A percentile compares a stretch with the other conserved stretches of the same genome.
Conservation (phyloP, 2,329 filamentous ascomycete species). For the Sporothrix euskadiensis region DNA sequence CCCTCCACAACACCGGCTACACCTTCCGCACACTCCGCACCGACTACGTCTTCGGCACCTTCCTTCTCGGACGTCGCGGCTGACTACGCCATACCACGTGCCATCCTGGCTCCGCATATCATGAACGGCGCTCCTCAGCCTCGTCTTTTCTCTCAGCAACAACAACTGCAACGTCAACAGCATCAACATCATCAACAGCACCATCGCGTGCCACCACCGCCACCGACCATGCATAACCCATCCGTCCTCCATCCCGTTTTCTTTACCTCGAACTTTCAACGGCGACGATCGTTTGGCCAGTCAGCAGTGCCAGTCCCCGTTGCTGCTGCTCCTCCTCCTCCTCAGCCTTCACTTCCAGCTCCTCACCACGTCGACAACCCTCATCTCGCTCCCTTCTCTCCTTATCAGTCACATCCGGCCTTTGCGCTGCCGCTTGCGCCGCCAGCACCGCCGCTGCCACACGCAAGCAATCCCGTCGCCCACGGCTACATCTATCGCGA, state of each 20-base stretch:
- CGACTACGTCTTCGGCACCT: neutral
- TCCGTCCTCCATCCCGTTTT: conserved; percentile 72
- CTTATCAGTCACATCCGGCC: conserved; percentile 21
- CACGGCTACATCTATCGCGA: conserved; percentile 63
- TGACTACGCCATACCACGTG: conserved; percentile 23
- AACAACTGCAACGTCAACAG: conserved; percentile 33
- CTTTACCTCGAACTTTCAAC: conserved; percentile 65
- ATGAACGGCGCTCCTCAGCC: neutral
- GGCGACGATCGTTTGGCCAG: conserved; percentile 34
- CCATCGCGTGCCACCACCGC: neutral
- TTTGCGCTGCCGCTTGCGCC: conserved; percentile 14
- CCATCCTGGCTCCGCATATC: conserved; percentile 18
- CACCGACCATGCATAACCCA: conserved; percentile 48
- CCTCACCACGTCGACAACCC: conserved; percentile 30
- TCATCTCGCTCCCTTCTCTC: conserved; percentile 22
- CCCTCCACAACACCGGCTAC: neutral
- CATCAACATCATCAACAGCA: neutral
- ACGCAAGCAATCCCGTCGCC: conserved; percentile 52
- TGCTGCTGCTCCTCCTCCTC: conserved; percentile 31
- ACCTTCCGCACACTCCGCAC: neutral
- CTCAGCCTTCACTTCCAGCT: conserved; percentile 13
- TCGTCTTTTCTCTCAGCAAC: conserved; percentile 31
- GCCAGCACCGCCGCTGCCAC: conserved; percentile 25
- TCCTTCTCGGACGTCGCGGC: conserved; percentile 15
- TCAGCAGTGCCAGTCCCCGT: conserved; percentile 36